These are phyloP conservation scores for Phanerochaete carnosa DNA, from an alignment of 768 basidiomycete species.

Conservation along the genomic window DNA sequence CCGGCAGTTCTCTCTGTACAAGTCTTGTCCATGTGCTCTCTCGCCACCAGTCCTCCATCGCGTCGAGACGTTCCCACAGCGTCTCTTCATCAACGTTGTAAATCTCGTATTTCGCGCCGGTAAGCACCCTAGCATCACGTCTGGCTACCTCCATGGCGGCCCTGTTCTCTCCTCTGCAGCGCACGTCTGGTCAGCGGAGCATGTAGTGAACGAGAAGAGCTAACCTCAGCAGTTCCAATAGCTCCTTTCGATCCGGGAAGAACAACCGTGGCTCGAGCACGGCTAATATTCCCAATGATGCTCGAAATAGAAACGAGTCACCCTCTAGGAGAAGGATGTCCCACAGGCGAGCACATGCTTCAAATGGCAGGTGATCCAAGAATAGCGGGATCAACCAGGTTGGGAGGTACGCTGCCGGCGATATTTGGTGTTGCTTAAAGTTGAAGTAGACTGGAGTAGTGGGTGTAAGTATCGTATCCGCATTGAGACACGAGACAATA, in stretches of 20 bases:
- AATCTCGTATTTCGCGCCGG: constrained; percentile 80
- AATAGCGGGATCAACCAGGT: constrained; percentile 84
- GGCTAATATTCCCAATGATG: constrained; percentile 76
- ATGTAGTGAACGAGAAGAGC: constrained; percentile 18
- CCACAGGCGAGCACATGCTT: constrained; percentile 86
- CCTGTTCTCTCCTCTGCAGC: constrained; percentile 69
- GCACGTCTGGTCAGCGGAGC: not conserved
- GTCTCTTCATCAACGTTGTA: constrained; percentile 85
- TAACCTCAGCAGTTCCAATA: constrained; percentile 75
- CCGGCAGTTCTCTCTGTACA: constrained; percentile 83
- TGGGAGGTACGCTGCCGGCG: constrained; percentile 77
- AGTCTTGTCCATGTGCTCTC: constrained; percentile 86
- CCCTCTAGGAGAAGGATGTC: constrained; percentile 86
- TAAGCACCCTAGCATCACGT: constrained; percentile 57
- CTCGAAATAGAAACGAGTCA: constrained; percentile 86
- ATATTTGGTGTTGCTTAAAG: constrained; percentile 91
- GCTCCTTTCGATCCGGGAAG: constrained; percentile 79
- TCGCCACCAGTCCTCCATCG: constrained; percentile 91
- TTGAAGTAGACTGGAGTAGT: constrained; percentile 78
- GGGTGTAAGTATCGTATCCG: not conserved
- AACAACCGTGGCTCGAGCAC: constrained; percentile 84
- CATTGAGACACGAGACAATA: constrained; percentile 19
- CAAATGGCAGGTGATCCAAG: constrained; percentile 84
- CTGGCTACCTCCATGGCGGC: constrained; percentile 81
- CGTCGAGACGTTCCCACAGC: constrained; percentile 78